Evolutionary conservation across 768 basidiomycete genomes (phyloP), one percentile per base, ranked within the genome.

Genomic region (Fibroporia radiculosa): DNA sequence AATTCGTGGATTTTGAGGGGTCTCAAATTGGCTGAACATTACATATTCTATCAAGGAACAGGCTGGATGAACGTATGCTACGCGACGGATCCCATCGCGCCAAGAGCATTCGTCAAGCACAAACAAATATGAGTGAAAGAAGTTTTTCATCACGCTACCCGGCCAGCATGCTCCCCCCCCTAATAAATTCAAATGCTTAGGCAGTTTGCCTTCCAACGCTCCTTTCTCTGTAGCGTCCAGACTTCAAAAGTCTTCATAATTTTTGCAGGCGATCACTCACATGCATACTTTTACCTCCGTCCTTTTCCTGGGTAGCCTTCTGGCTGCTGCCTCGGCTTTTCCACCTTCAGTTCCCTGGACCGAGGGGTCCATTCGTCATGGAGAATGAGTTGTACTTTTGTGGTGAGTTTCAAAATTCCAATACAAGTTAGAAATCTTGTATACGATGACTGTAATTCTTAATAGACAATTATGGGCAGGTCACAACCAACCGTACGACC

Each of bases 311-410:
- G 56, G 63, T 28, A 54, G 61, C 27, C 59, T 75, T 20, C 39
- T 58, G 42, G 50, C 56, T 40, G 50, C 40, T 19, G 62, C 66
- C 12, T 56, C 71, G 26, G 59, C 86, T 6, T 62, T 93, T 92
- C 66, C 81, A 84, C 52, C 69, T 92, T 33, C 74, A 82, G 55
- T 91, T 77, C 61, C 91, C 90, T 14, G 52, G 68, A 1, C 80
- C 86, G 10, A 72, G 90, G 37, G 91, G 90, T 1, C 58, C 53
- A 0, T 92, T 93, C 59, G 71, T 71, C 43, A 73, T 80, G 44
- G 65, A 72, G 41, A 54, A 69, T 13, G 83, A 86, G 51, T 67
- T 70, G 11, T 63, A 55, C 1, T 84, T 86, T 57, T 90, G 90
- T 56, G 86, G 85, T 84, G 49, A 32, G 73, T 61, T n/a, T n/a